A percentile compares a stretch with the other conserved stretches of the same genome.
phyloP scores from a whole-genome alignment of 139 green algal species.

The Chlorella vulgaris region DNA sequence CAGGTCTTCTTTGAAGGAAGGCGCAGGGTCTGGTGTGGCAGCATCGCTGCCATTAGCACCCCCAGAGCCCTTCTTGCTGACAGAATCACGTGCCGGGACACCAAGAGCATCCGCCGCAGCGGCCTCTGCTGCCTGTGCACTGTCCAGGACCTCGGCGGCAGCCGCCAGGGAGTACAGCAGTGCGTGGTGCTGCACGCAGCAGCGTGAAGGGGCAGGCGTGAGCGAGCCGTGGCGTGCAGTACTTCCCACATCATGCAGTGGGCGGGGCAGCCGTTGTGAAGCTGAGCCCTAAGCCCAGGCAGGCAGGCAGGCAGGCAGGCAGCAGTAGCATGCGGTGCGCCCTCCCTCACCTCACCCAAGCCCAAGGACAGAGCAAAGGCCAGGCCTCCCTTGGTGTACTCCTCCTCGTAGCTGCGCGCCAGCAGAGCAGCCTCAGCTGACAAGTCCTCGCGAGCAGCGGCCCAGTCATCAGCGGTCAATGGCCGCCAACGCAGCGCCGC shows the following conservation, averaged over 20 bases:
- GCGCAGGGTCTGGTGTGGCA: too few species aligned
- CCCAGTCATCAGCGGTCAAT: background rate
- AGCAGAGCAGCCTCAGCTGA: background rate
- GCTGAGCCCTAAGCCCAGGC: background rate
- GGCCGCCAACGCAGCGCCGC: background rate
- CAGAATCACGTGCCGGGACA: background rate
- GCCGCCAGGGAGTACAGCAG: background rate
- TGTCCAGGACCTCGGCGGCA: background rate
- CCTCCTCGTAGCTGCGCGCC: constrained; percentile 37
- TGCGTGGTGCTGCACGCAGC: constrained; percentile 2
- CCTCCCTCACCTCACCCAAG: background rate
- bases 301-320: background rate
- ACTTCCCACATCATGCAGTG: too few species aligned
- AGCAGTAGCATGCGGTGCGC: background rate
- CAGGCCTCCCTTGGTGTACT: constrained; percentile 58
- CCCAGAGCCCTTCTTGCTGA: background rate
- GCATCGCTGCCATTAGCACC: too few species aligned
- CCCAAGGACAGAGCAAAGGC: constrained; percentile 57
- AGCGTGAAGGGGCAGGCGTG: too few species aligned
- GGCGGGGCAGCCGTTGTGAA: too few species aligned
- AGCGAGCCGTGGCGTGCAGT: too few species aligned
- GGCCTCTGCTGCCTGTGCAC: background rate
- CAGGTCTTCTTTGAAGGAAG: background rate
- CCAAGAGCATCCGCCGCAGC: background rate
- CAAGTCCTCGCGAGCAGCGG: background rate